phyloP scores from a whole-genome alignment of 257 asterid species.

The Vinca minor region DNA sequence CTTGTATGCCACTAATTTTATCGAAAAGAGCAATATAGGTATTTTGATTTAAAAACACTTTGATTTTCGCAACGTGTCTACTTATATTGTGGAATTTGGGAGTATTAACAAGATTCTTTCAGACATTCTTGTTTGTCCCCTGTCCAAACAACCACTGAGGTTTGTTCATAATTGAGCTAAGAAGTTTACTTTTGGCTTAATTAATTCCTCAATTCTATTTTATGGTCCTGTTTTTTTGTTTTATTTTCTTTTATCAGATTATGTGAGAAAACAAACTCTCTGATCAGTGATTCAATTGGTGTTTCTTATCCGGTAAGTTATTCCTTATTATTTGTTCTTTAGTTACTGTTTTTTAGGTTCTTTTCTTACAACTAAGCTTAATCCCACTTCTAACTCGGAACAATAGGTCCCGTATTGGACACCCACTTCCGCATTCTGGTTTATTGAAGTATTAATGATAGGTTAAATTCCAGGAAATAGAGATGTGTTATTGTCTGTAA shows the following conservation, averaged over 20 bases:
- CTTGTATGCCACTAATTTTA: too few relatives aligned
- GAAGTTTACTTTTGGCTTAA: not conserved
- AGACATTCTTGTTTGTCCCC: conserved; percentile 63
- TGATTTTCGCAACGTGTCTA: too few relatives aligned
- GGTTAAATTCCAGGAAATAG: not conserved
- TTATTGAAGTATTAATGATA: not conserved
- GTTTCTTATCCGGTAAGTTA: conserved; percentile 56
- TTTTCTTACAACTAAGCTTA: too few relatives aligned
- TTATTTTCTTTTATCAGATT: conserved; percentile 17
- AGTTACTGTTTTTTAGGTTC: too few relatives aligned
- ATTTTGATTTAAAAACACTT: too few relatives aligned
- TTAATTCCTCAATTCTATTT: not conserved
- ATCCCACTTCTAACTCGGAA: too few relatives aligned
- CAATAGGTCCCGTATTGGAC: too few relatives aligned
- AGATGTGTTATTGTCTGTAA: conserved; percentile 6
- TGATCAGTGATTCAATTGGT: conserved; percentile 64
- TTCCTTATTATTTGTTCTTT: too few relatives aligned
- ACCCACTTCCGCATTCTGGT: too few relatives aligned
- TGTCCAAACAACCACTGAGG: conserved; percentile 66
- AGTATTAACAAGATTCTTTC: conserved; percentile 37
- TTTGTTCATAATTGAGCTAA: too few relatives aligned
- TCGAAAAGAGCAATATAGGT: too few relatives aligned
- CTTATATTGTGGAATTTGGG: too few relatives aligned
- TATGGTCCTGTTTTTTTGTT: not conserved
- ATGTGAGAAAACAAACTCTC: conserved; percentile 50